Conservation (phyloP, 352 stramenopile genomes). For the Pilasporangium apinafurcum region DNA sequence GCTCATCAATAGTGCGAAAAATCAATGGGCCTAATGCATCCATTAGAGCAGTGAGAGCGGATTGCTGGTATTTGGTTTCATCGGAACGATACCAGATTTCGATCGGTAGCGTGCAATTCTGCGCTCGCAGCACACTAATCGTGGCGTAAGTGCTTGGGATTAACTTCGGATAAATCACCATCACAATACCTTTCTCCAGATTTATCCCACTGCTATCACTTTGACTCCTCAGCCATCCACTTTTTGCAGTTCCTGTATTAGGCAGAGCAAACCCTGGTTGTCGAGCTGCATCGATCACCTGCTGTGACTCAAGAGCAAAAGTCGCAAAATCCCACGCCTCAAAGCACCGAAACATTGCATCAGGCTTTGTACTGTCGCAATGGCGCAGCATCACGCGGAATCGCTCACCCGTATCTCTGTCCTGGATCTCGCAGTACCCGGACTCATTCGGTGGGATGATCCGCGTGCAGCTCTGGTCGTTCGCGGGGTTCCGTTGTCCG, state of each 20-base stretch:
- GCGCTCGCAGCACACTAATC: conserved; percentile 31
- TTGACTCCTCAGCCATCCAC: too few species aligned
- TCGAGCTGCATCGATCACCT: conserved; percentile 1
- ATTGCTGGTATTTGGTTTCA: conserved; percentile 5
- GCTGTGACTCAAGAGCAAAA: conserved; percentile 11
- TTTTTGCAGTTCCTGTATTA: too few species aligned
- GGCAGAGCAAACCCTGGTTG: not conserved
- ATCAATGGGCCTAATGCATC: conserved; percentile 24
- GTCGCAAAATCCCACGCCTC: conserved; percentile 14
- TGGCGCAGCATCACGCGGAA: conserved; percentile 11
- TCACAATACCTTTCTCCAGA: conserved; percentile 41
- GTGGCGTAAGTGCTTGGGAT: conserved; percentile 56
- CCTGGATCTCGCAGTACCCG: conserved; percentile 23
- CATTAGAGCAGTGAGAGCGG: conserved; percentile 23
- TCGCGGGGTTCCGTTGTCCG: conserved; percentile 8
- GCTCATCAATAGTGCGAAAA: conserved; percentile 42
- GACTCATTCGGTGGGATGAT: conserved; percentile 8
- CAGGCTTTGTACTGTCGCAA: conserved; percentile 8
- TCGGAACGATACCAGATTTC: conserved; percentile 48
- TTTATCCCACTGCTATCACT: not conserved
- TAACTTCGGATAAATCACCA: conserved; percentile 65
- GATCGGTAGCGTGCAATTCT: conserved; percentile 49
- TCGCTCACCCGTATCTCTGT: conserved; percentile 10
- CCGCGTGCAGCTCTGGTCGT: conserved; percentile 10
- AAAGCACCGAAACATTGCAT: conserved; percentile 13